Conservation (phyloP, 495 filamentous ascomycete species). For the Neurospora tetrasperma region DNA sequence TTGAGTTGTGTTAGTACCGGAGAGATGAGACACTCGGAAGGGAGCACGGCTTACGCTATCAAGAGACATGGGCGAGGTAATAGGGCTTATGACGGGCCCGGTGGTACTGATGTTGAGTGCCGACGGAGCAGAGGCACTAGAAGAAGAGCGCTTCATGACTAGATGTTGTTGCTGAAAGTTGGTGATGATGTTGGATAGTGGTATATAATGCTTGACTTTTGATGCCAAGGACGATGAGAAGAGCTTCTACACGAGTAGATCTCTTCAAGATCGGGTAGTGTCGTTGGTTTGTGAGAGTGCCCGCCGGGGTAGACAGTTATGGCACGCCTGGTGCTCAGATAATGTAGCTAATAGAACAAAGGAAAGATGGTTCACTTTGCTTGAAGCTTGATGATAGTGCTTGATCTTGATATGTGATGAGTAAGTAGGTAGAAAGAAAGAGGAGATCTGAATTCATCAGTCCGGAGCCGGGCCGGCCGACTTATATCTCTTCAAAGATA, state of each 20-base stretch:
- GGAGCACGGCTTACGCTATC: slow-evolving; percentile 1
- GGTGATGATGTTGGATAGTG: neutral
- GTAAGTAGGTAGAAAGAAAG: neutral
- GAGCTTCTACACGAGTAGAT: neutral
- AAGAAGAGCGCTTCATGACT: neutral
- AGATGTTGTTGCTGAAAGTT: neutral
- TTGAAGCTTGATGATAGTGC: neutral
- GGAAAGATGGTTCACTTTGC: neutral
- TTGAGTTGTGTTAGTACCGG: neutral
- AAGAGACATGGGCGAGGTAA: neutral
- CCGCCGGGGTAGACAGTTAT: slow-evolving; percentile 4
- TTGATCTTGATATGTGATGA: neutral
- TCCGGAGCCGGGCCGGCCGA: neutral
- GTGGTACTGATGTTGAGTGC: neutral
- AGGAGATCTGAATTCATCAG: neutral
- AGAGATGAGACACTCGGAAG: neutral
- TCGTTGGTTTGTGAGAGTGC: slow-evolving; percentile 1
- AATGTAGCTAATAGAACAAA: neutral
- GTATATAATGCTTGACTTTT: neutral
- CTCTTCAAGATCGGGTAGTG: neutral
- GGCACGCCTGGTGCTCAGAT: slow-evolving; percentile 8
- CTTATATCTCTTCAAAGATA: neutral
- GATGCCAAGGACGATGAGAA: neutral
- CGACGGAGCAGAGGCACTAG: slow-evolving; percentile 3
- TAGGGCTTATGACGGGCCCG: neutral